Conservation (phyloP, 2,329 filamentous ascomycete genomes). For the Paecilomyces sp. region DNA sequence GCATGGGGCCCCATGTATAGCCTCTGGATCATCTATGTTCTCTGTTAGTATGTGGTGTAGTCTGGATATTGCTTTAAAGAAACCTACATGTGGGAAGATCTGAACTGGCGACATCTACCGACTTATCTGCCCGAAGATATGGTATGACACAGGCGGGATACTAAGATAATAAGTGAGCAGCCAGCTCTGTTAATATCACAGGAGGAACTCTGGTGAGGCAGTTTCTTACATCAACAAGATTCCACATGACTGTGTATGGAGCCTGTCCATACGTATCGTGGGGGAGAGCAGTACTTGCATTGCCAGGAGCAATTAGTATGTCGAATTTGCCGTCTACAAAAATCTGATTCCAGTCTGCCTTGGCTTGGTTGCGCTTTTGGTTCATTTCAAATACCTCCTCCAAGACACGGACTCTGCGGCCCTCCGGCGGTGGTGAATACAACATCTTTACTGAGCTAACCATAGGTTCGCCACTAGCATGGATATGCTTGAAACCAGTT, state of each 20-base stretch:
- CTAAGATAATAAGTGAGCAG: not conserved
- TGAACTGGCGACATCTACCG: not conserved
- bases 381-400: not conserved
- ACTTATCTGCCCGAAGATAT: not conserved
- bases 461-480: not conserved
- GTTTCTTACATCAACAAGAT: constrained; percentile 41
- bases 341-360: constrained; percentile 31
- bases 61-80: not conserved
- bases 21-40: constrained; percentile 1
- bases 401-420: not conserved
- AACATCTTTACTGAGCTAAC: not conserved
- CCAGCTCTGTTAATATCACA: not conserved
- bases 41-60: not conserved
- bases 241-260: constrained; percentile 38
- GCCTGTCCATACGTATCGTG: constrained; percentile 40
- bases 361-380: constrained; percentile 4
- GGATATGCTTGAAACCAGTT: not conserved
- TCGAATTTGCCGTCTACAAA: constrained; percentile 38
- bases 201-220: not conserved
- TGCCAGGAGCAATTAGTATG: constrained; percentile 42
- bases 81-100: constrained; percentile 2
- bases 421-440: not conserved
- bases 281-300: constrained; percentile 43
- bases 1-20: constrained; percentile 1
- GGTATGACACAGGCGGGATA: constrained; percentile 4